Conservation (phyloP, 2,329 filamentous ascomycete species). For the Pyrenophora seminiperda region DNA sequence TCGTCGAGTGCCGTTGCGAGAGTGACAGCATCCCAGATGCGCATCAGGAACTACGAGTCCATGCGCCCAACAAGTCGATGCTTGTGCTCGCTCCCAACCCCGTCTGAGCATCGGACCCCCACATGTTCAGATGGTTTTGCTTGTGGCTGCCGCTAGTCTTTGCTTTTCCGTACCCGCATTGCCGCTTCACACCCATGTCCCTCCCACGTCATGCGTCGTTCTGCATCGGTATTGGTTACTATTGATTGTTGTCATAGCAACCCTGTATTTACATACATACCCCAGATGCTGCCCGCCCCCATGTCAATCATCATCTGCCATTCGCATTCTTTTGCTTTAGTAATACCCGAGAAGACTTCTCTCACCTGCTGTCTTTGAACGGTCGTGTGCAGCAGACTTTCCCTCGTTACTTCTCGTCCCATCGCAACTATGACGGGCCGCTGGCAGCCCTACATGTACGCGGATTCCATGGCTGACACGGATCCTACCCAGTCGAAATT, state of each 20-base stretch:
- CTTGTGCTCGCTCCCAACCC: no score
- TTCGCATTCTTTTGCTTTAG: conserved; percentile 35
- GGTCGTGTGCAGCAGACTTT: conserved; percentile 29
- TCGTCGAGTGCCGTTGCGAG: no score
- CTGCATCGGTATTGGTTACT: conserved; percentile 17
- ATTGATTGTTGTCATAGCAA: conserved; percentile 41
- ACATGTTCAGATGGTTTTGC: conserved; percentile 13
- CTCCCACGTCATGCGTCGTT: conserved; percentile 27
- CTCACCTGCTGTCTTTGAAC: conserved; percentile 33
- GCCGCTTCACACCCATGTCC: conserved; percentile 16
- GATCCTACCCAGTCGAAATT: conserved; percentile 60
- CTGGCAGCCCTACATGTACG: conserved; percentile 75
- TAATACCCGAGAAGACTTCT: conserved; percentile 34
- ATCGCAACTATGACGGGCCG: conserved; percentile 49
- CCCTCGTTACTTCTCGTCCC: conserved; percentile 35
- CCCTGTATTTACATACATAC: conserved; percentile 36
- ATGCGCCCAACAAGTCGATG: conserved; percentile 3
- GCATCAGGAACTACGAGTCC: no score
- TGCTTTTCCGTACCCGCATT: conserved; percentile 1
- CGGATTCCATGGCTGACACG: conserved; percentile 59
- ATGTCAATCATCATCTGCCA: conserved; percentile 35
- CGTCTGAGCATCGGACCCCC: conserved; percentile 12
- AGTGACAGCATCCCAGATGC: no score
- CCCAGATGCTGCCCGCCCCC: conserved; percentile 35
- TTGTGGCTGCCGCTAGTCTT: conserved; percentile 11